These are phyloP conservation scores for Pseudognaphalium luteoalbum DNA, from an alignment of 129 eudicot genomes.

Conservation along the genomic window DNA sequence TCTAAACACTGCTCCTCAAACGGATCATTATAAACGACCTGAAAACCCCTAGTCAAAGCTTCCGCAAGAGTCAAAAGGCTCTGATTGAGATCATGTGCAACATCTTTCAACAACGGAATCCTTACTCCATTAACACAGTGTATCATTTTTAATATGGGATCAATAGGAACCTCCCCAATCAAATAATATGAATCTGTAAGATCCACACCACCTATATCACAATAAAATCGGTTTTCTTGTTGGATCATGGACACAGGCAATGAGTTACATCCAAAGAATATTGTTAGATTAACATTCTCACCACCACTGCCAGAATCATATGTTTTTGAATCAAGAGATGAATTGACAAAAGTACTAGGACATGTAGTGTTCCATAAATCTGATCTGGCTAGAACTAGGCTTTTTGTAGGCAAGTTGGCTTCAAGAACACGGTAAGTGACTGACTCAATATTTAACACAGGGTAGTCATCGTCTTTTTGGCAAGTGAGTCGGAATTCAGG, in stretches of 20 bases:
- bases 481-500: conserved; percentile 62
- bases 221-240: conserved; percentile 38
- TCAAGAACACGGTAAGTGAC: conserved; percentile 48
- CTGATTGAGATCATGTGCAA: conserved; percentile 27
- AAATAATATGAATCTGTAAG: conserved; percentile 45
- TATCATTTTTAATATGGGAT: conserved; percentile 42
- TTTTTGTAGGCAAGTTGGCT: conserved; percentile 38
- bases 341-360: conserved; percentile 40
- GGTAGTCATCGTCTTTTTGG: conserved; percentile 20
- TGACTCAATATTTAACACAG: conserved; percentile 43
- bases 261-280: conserved; percentile 57
- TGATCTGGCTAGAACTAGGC: conserved; percentile 36
- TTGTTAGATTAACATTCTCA: conserved; percentile 39
- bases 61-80: conserved; percentile 40
- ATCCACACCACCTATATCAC: conserved; percentile 39
- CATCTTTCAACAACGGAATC: conserved; percentile 36
- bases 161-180: conserved; percentile 54
- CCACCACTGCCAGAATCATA: conserved; percentile 19
- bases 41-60: conserved; percentile 53
- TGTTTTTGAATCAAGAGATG: conserved; percentile 43
- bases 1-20: conserved; percentile 37
- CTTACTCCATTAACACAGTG: conserved; percentile 39
- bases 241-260: conserved; percentile 18
- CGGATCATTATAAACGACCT: conserved; percentile 48
- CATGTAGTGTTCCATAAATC: conserved; percentile 58